These are phyloP conservation scores for Blumeria hordei DNA, from an alignment of 2,329 filamentous ascomycete genomes.

Conservation along the genomic window DNA sequence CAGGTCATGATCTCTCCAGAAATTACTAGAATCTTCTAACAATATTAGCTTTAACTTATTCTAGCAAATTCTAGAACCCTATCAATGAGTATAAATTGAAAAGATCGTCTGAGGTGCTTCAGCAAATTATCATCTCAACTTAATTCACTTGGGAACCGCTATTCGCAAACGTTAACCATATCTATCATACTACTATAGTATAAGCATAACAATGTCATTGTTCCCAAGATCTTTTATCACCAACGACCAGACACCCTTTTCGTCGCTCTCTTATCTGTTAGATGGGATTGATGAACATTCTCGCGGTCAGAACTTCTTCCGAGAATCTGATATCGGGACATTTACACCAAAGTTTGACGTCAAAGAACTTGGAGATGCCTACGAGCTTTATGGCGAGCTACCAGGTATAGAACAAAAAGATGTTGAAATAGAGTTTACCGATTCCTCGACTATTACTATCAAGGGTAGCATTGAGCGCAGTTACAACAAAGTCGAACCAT, in stretches of 20 bases:
- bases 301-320: background rate
- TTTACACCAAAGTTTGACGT: slow-evolving; percentile 64
- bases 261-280: slow-evolving; percentile 37
- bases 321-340: slow-evolving; percentile 14
- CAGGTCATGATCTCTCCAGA: too few species aligned
- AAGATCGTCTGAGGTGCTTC: too few species aligned
- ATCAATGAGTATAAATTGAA: too few species aligned
- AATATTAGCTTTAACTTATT: too few species aligned
- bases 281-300: slow-evolving; percentile 37
- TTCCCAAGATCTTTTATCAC: slow-evolving; percentile 26
- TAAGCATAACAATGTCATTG: slow-evolving; percentile 25
- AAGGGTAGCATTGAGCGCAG: slow-evolving; percentile 44
- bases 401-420: slow-evolving; percentile 52
- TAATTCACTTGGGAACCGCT: too few species aligned
- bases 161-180: too few species aligned
- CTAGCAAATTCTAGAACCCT: too few species aligned
- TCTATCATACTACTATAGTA: too few species aligned
- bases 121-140: too few species aligned
- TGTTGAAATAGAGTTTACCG: slow-evolving; percentile 55
- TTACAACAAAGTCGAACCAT: background rate
- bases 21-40: too few species aligned
- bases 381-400: slow-evolving; percentile 61
- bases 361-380: slow-evolving; percentile 40
- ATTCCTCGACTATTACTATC: slow-evolving; percentile 49
- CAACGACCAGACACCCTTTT: slow-evolving; percentile 23